phyloP scores from a whole-genome alignment of 1,284 basidiomycete species.

The Ganoderma meredithae region DNA sequence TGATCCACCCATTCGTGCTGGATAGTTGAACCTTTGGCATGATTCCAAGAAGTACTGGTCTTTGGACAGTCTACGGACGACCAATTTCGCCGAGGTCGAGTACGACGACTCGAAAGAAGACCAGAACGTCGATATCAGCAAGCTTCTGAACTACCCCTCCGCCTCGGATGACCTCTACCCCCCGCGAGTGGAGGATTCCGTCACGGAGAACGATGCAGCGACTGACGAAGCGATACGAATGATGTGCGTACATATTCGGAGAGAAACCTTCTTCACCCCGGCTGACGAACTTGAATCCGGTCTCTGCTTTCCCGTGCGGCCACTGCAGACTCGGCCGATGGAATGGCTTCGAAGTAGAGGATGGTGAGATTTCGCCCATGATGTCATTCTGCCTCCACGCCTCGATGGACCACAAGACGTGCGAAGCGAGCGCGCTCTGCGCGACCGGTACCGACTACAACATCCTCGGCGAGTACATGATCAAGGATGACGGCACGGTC shows the following conservation, averaged over 20 bases:
- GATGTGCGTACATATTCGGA: neutral
- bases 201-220: conserved; percentile 7
- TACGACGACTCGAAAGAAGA: conserved; percentile 8
- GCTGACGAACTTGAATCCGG: neutral
- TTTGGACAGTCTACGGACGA: conserved; percentile 9
- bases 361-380: conserved; percentile 10
- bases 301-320: neutral
- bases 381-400: conserved; percentile 19
- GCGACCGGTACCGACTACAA: conserved; percentile 16
- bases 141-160: neutral
- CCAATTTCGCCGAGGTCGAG: neutral
- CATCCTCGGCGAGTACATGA: conserved; percentile 15
- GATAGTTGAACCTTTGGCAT: conserved; percentile 25
- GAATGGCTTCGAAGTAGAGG: conserved; percentile 13
- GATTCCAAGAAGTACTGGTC: conserved; percentile 18
- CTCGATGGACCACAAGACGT: conserved; percentile 11
- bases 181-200: neutral
- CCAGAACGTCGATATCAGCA: conserved; percentile 1
- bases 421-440: conserved; percentile 11
- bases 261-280: neutral
- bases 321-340: conserved; percentile 22
- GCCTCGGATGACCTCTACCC: neutral
- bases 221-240: conserved; percentile 1
- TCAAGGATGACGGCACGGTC: conserved; percentile 10
- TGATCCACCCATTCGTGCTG: neutral